Evolutionary conservation across 805 yeast species (phyloP).

Genomic region (Myxozyma sirexii): DNA sequence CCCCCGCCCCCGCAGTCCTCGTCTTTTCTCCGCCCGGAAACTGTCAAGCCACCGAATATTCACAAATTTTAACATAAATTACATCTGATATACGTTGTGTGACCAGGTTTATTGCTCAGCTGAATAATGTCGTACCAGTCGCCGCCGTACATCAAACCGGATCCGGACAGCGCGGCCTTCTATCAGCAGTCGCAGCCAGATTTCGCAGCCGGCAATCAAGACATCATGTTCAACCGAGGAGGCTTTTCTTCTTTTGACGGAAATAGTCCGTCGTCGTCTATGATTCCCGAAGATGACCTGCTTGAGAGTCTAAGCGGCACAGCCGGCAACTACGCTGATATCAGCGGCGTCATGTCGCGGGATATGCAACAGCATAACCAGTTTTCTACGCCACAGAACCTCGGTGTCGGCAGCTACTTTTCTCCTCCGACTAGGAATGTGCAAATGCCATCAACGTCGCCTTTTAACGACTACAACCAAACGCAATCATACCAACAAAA

Average conservation of each 20-base stretch:
- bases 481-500: conserved; percentile 25
- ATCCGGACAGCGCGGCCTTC: conserved; percentile 25
- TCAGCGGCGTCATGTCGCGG: background rate
- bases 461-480: conserved; percentile 39
- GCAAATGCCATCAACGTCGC: conserved; percentile 36
- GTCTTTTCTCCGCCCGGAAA: background rate
- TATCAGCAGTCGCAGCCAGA: conserved; percentile 1
- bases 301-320: conserved; percentile 13
- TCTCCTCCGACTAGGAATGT: conserved; percentile 26
- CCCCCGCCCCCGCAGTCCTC: background rate
- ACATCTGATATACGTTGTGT: too few species aligned
- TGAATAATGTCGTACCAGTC: conserved; percentile 31
- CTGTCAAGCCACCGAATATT: background rate
- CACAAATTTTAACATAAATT: too few species aligned
- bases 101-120: too few species aligned
- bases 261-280: conserved; percentile 18
- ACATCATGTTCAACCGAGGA: conserved; percentile 22
- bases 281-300: conserved; percentile 32
- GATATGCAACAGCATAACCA: background rate
- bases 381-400: background rate
- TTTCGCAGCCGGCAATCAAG: background rate
- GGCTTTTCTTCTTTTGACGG: conserved; percentile 30
- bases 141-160: conserved; percentile 33
- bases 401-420: conserved; percentile 25
- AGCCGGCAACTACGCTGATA: conserved; percentile 4